Base-by-base conservation (phyloP, 1,284 basidiomycete genomes). In the Vanrija pseudolonga region DNA sequence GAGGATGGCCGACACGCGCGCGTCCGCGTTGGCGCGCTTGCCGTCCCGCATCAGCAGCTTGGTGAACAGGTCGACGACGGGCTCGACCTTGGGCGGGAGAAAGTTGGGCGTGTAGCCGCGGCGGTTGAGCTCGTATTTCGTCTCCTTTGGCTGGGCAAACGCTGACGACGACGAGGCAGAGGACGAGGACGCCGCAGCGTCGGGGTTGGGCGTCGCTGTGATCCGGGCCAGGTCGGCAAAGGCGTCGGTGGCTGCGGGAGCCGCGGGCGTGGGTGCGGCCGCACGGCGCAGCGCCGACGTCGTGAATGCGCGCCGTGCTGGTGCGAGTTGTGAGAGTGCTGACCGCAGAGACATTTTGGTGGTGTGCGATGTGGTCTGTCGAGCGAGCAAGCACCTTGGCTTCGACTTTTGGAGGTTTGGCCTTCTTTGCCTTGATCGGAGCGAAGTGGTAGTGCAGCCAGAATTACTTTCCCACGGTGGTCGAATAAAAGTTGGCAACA, bases 51-150 rank as follows among this genome's bases (percentile, higher is more conserved):
- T 86, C 55, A 91, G 75, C 51, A 79, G 74, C 19, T 85, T 85
- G 1, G 88, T 81, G 53, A 92, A 77, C 64, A 88, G 84, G 55
- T 83, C 81, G 7, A 93, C 80, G 4, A 90, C 79, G 0, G 90
- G 90, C 72, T 92, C 89, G 50, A 83, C 80, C 12, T 80, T 80
- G 8, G 88, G 86, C 3, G 90, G 89, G 18, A 92, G 38, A 7
- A 62, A 47, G 24, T 58, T 50, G 0, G 65, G 65, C 15, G 51
- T 28, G 59, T 73, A 76, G 15, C 71, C 73, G 37, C 71, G 52
- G 3, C n/a, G n/a, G 37, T 15, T 32, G n/a, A 6, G 45, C 24
- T 9, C 26, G 23, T 6, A 42, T 23, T 26, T 4, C 24, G 24
- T 9, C 24, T 50, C 47, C 32, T 23, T 6, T 4, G 15, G 36